Percentiles rank a stretch among this genome's conserved stretches.
Conservation (phyloP, 352 stramenopile species). For the Phytophthora citricola region DNA sequence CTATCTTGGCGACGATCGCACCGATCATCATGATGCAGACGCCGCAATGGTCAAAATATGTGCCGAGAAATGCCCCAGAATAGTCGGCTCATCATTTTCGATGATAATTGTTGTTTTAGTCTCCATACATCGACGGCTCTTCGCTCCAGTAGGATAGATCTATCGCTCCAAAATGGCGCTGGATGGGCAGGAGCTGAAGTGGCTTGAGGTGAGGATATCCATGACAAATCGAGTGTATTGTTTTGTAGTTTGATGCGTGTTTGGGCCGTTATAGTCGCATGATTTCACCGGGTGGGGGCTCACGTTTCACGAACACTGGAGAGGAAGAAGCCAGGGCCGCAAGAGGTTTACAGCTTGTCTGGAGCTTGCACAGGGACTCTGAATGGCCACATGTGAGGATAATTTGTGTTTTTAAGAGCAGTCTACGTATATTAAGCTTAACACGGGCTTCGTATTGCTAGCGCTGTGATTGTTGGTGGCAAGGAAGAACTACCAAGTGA, state of each 20-base stretch:
- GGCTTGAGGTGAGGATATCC: slow-evolving; percentile 28
- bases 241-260: not conserved
- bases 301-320: slow-evolving; percentile 47
- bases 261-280: slow-evolving; percentile 29
- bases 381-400: slow-evolving; percentile 56
- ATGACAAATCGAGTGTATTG: not conserved
- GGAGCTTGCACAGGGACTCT: slow-evolving; percentile 36
- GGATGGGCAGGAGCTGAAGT: slow-evolving; percentile 28
- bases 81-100: not conserved
- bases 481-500: slow-evolving; percentile 41
- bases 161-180: slow-evolving; percentile 11
- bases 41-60: not conserved
- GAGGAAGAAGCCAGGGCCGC: slow-evolving; percentile 11
- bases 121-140: slow-evolving; percentile 3
- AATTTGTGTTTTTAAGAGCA: not conserved
- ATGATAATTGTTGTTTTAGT: not conserved
- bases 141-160: slow-evolving; percentile 2
- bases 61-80: slow-evolving; percentile 5
- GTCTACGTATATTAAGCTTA: not conserved
- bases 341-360: slow-evolving; percentile 33
- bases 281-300: slow-evolving; percentile 52
- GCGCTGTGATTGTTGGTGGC: slow-evolving; percentile 66
- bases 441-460: slow-evolving; percentile 15
- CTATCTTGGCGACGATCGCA: slow-evolving; percentile 18
- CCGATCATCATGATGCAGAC: slow-evolving; percentile 19